Conservation (phyloP, 2,329 filamentous ascomycete genomes). For the Ascochyta clinopodiicola region DNA sequence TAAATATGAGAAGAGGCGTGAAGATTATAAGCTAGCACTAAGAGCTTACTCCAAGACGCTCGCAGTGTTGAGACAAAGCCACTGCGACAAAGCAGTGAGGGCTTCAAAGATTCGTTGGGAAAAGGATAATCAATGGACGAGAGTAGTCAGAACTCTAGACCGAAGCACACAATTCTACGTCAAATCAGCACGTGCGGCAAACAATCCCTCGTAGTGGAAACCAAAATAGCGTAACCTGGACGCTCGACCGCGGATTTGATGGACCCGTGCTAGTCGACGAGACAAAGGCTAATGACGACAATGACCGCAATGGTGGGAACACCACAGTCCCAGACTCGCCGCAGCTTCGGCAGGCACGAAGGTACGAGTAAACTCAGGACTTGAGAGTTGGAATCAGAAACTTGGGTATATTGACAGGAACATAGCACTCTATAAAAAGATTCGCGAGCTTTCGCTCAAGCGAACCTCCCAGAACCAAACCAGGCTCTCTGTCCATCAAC, state of each 20-base stretch:
- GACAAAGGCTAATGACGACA: slow-evolving; percentile 5
- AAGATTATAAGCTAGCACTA: too few species aligned
- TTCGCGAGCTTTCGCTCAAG: slow-evolving; percentile 8
- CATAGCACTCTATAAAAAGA: slow-evolving; percentile 2
- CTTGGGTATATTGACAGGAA: slow-evolving; percentile 15
- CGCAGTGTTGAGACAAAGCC: too few species aligned
- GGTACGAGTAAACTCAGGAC: neutral
- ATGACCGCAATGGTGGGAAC: neutral
- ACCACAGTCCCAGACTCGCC: neutral
- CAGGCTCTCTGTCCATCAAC: neutral
- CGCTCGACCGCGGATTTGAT: neutral
- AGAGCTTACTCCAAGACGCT: too few species aligned
- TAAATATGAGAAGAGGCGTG: too few species aligned
- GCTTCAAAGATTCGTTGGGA: too few species aligned
- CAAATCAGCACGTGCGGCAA: neutral
- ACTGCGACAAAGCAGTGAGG: too few species aligned
- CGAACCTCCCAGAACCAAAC: neutral
- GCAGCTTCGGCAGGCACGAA: neutral
- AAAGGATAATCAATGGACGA: too few species aligned
- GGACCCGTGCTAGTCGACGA: neutral
- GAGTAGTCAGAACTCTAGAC: too few species aligned
- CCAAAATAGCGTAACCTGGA: neutral
- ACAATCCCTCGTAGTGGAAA: neutral
- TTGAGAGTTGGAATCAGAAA: neutral
- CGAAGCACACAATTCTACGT: too few species aligned